Conservation (phyloP, 768 basidiomycete genomes). For the Naganishia antarctica region DNA sequence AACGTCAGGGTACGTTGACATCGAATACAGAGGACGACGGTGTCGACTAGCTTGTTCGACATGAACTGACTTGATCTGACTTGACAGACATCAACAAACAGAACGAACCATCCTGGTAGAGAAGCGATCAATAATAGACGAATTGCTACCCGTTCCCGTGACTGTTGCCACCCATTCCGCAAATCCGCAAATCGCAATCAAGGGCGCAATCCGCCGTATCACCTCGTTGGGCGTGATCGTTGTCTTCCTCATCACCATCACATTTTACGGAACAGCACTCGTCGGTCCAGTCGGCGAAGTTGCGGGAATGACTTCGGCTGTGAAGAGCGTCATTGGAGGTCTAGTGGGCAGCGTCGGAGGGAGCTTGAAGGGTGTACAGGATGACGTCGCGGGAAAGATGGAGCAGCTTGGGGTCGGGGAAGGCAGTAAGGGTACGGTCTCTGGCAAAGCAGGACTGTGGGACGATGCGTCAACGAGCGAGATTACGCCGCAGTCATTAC, state of each 20-base stretch:
- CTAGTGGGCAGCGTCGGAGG: slow-evolving; percentile 16
- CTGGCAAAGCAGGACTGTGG: not conserved
- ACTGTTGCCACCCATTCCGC: not conserved
- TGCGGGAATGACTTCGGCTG: not conserved
- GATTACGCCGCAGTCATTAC: not conserved
- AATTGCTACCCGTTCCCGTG: slow-evolving; percentile 33
- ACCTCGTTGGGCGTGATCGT: slow-evolving; percentile 33
- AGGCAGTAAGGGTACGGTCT: not conserved
- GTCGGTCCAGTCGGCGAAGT: not conserved
- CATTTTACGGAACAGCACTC: slow-evolving; percentile 19
- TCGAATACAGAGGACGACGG: no score
- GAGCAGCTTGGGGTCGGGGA: not conserved
- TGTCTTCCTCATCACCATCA: slow-evolving; percentile 35
- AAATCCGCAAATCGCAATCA: not conserved
- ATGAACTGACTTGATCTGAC: no score
- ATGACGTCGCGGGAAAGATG: not conserved
- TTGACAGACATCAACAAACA: not conserved
- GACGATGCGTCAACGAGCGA: slow-evolving; percentile 15
- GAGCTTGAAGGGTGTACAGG: not conserved
- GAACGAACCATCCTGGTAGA: not conserved
- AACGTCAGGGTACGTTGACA: no score
- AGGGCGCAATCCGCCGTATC: slow-evolving; percentile 28
- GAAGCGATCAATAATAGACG: slow-evolving; percentile 34
- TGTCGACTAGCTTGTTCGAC: no score
- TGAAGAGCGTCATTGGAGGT: slow-evolving; percentile 6